A percentile compares a stretch with the other conserved stretches of the same genome.
Conservation (phyloP, 805 yeast genomes). For the Candida broadrunensis region DNA sequence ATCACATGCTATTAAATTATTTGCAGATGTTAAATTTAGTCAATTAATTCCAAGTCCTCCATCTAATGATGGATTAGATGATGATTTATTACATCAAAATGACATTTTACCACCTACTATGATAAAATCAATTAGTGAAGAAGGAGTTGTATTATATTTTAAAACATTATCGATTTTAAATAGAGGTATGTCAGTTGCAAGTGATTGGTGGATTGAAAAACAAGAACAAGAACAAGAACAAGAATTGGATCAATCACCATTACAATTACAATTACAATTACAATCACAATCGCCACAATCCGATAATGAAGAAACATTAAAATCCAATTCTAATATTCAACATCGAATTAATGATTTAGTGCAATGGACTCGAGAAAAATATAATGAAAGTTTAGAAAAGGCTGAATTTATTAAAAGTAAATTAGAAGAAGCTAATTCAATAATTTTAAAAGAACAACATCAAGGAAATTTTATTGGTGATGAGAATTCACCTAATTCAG, state of each 20-base stretch:
- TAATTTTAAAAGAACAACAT: conserved; percentile 18
- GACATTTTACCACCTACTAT: conserved; percentile 55
- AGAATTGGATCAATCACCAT: conserved; percentile 3
- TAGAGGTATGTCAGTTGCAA: conserved; percentile 79
- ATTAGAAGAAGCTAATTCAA: conserved; percentile 48
- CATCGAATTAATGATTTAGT: conserved; percentile 62
- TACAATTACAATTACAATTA: background rate
- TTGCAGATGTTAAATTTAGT: conserved; percentile 86
- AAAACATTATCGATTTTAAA: conserved; percentile 81
- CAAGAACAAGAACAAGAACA: conserved; percentile 21
- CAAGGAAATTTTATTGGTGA: conserved; percentile 3
- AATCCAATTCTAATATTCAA: conserved; percentile 17
- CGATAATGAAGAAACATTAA: conserved; percentile 6
- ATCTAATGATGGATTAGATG: conserved; percentile 39
- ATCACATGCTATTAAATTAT: conserved; percentile 82
- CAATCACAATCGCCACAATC: background rate
- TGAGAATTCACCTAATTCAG: background rate
- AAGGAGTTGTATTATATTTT: conserved; percentile 81
- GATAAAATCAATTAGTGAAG: conserved; percentile 66
- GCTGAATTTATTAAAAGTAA: conserved; percentile 75
- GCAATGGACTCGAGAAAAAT: conserved; percentile 88
- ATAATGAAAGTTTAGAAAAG: conserved; percentile 83
- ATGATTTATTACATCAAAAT: conserved; percentile 33
- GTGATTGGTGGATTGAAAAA: conserved; percentile 75
- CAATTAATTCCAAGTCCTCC: conserved; percentile 80